Evolutionary conservation across 306 rosid genomes (phyloP).

Genomic region (Sophora flavescens): DNA sequence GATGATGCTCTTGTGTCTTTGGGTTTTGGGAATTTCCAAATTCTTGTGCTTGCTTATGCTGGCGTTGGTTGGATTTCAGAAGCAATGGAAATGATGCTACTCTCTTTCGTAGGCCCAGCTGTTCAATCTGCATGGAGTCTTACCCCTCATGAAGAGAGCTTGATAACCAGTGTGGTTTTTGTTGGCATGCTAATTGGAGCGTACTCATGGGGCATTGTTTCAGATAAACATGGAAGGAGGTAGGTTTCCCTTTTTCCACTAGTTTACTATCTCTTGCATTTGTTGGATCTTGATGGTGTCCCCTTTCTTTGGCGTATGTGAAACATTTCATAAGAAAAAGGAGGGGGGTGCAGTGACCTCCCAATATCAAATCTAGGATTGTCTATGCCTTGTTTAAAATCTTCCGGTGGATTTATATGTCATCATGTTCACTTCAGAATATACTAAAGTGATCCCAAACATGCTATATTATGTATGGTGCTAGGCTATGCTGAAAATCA

Average conservation of each 20-base stretch:
- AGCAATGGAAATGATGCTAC: slow-evolving; percentile 99
- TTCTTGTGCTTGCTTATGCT: slow-evolving; percentile 84
- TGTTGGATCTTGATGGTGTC: slow-evolving; percentile 3
- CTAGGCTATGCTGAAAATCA: not conserved
- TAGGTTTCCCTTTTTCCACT: slow-evolving; percentile 29
- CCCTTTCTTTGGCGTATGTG: not conserved
- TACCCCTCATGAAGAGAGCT: slow-evolving; percentile 78
- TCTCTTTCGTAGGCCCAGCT: slow-evolving; percentile 95
- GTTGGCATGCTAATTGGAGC: slow-evolving; percentile 92
- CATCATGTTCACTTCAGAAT: not conserved
- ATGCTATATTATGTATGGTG: slow-evolving; percentile 7
- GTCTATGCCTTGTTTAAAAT: slow-evolving; percentile 15
- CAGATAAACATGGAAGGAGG: slow-evolving; percentile 93
- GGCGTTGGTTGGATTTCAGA: slow-evolving; percentile 97
- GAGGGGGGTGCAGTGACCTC: not conserved
- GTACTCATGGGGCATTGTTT: slow-evolving; percentile 90
- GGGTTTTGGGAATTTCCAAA: slow-evolving; percentile 93
- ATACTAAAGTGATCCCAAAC: slow-evolving; percentile 14
- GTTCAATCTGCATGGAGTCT: slow-evolving; percentile 85
- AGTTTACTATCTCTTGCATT: not conserved
- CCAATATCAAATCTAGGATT: slow-evolving; percentile 26
- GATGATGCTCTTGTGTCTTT: slow-evolving; percentile 82
- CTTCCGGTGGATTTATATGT: not conserved
- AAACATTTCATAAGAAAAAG: not conserved
- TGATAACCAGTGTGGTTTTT: slow-evolving; percentile 84